Base-by-base conservation (phyloP, 371 early-diverging fungal genomes). In the Coemansia sp. region DNA sequence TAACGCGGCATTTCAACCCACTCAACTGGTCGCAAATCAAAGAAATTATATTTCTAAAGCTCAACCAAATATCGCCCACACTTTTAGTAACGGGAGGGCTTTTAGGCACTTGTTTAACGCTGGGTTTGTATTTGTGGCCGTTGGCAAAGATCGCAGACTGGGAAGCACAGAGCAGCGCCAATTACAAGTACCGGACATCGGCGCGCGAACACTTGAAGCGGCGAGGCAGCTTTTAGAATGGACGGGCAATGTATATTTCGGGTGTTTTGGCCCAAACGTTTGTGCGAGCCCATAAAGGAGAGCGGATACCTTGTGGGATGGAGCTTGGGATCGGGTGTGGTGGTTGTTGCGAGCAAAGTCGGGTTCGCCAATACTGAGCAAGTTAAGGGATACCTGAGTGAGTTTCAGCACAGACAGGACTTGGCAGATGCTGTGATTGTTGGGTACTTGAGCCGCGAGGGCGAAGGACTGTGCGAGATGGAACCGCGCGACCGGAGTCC, bases 1-100 rank as follows among this genome's bases (percentile, higher is more conserved):
- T 80, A 23, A 80, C 80, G 3, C 78, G 80, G 40, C 80, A 80
- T 41, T 79, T 80, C 68, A 79, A 79, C 58, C 71, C 80, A 29
- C 70, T 80, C 52, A 80, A 80, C 67, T 71, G 78, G 68, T 66
- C 55, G 53, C 78, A 79, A 48, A 63, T 80, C 49, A 70, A 72
- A 21, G 67, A 73, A 41, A 59, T 65, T 3, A 62, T 71, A 0
- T 41, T 66, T 8, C 23, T 46, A 44, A 61, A 67, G 58, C 71
- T 80, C n/a, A 59, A 55, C 28, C 73, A 73, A 64, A 63, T 79
- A 26, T 65, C 80, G n/a, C 70, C 78, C 13, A 53, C 63, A 0
- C 71, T 80, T 0, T 58, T 72, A 9, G 71, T 59, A 2, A 26
- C 65, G 2, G 53, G 69, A 2, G 70, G 78, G 9, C 44, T 78